These are phyloP conservation scores for Penicillium paradoxum DNA, from an alignment of 495 filamentous ascomycete species.

Conservation along the genomic window DNA sequence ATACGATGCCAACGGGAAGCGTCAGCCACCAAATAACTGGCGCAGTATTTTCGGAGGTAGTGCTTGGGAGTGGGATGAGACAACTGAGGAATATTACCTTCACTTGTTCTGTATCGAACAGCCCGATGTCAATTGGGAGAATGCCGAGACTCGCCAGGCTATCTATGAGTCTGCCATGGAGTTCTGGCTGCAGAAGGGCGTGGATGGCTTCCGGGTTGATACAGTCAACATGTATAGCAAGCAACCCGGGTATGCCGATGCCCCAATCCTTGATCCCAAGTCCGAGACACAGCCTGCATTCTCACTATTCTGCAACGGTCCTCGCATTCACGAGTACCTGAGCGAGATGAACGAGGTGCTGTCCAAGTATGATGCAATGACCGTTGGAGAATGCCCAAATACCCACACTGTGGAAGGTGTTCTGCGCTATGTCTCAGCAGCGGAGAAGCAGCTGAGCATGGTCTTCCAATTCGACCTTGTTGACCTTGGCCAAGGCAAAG, in stretches of 20 bases:
- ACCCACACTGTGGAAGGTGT: slow-evolving; percentile 40
- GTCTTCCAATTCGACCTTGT: slow-evolving; percentile 53
- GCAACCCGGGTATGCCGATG: slow-evolving; percentile 39
- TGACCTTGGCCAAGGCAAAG: slow-evolving; percentile 41
- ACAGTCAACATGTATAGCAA: slow-evolving; percentile 54
- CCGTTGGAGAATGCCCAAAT: slow-evolving; percentile 49
- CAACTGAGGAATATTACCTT: slow-evolving; percentile 50
- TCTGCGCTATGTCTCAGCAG: slow-evolving; percentile 41
- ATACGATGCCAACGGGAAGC: slow-evolving; percentile 45
- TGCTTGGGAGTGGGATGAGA: slow-evolving; percentile 51
- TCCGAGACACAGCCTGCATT: slow-evolving; percentile 41
- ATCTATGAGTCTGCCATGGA: slow-evolving; percentile 45
- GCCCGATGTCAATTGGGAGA: slow-evolving; percentile 56
- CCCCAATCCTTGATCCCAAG: slow-evolving; percentile 31
- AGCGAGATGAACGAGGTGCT: slow-evolving; percentile 43
- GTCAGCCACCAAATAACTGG: slow-evolving; percentile 58
- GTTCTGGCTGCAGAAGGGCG: slow-evolving; percentile 51
- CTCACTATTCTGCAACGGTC: slow-evolving; percentile 51
- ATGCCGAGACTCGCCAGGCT: slow-evolving; percentile 40
- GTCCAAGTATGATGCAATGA: slow-evolving; percentile 43
- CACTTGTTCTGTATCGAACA: slow-evolving; percentile 48
- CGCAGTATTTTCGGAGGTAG: slow-evolving; percentile 48
- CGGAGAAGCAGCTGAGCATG: slow-evolving; percentile 47
- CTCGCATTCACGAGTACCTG: slow-evolving; percentile 52
- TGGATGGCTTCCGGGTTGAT: slow-evolving; percentile 54